phyloP scores from a whole-genome alignment of 768 basidiomycete species.

The Phaeolepiota aurea region DNA sequence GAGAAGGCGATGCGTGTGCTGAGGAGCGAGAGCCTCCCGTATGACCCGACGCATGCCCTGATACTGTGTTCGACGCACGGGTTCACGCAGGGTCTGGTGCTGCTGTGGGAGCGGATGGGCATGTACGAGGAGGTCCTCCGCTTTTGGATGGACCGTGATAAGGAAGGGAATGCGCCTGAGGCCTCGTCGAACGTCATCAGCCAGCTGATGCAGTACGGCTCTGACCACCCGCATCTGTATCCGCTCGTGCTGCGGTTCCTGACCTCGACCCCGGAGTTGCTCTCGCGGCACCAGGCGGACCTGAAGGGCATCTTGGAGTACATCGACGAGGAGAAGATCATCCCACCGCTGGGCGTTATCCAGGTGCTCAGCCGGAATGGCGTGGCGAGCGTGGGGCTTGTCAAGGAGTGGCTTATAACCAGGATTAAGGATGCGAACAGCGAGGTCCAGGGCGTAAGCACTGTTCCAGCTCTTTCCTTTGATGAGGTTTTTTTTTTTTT shows the following conservation, averaged over 20 bases:
- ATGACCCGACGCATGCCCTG: slow-evolving; percentile 88
- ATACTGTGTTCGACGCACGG: slow-evolving; percentile 82
- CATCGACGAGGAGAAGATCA: slow-evolving; percentile 73
- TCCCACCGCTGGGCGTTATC: slow-evolving; percentile 85
- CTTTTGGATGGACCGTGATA: slow-evolving; percentile 81
- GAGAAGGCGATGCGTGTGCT: slow-evolving; percentile 74
- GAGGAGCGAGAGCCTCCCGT: slow-evolving; percentile 51
- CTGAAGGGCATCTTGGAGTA: slow-evolving; percentile 63
- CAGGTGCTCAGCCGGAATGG: slow-evolving; percentile 84
- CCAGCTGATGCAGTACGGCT: slow-evolving; percentile 69
- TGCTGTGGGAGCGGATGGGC: slow-evolving; percentile 88
- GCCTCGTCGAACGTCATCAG: slow-evolving; percentile 57
- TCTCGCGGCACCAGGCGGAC: slow-evolving; percentile 64
- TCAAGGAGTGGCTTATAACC: slow-evolving; percentile 84
- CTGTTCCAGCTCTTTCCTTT: not conserved
- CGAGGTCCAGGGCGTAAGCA: slow-evolving; percentile 74
- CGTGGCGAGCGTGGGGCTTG: slow-evolving; percentile 84
- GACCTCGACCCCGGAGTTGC: slow-evolving; percentile 69
- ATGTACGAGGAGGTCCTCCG: slow-evolving; percentile 95
- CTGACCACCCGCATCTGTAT: slow-evolving; percentile 66
- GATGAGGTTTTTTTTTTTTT: slow-evolving; percentile 1
- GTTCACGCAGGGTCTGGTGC: slow-evolving; percentile 79
- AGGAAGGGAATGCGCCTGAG: slow-evolving; percentile 21
- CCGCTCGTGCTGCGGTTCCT: slow-evolving; percentile 85
- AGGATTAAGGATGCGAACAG: slow-evolving; percentile 66